Percentiles rank a stretch among this genome's conserved stretches.
Conservation (phyloP, 225 moss, liverwort and hornwort genomes). For the Thuidium tamariscinum region DNA sequence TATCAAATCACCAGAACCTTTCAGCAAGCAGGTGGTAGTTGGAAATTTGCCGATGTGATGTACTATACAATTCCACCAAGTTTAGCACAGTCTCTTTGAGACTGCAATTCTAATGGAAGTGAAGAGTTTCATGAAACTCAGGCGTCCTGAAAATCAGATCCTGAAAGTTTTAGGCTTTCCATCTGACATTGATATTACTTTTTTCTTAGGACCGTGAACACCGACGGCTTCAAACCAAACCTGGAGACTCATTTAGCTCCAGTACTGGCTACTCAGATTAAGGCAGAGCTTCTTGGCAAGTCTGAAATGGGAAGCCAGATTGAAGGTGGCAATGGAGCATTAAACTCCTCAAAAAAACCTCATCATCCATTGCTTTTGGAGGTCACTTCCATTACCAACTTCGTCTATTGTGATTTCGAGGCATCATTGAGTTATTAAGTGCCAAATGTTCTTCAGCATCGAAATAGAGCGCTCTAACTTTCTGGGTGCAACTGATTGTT, state of each 20-base stretch:
- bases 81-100: not conserved
- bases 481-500: not conserved
- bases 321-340: slow-evolving; percentile 59
- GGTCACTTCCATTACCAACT: slow-evolving; percentile 22
- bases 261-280: slow-evolving; percentile 74
- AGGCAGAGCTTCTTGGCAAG: slow-evolving; percentile 51
- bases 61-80: not conserved
- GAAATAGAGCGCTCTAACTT: not conserved
- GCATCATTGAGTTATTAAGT: not conserved
- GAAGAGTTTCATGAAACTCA: not conserved
- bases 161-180: not conserved
- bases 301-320: slow-evolving; percentile 20
- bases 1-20: not conserved
- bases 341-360: slow-evolving; percentile 55
- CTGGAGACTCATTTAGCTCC: slow-evolving; percentile 80
- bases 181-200: not conserved
- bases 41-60: not conserved
- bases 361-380: slow-evolving; percentile 76
- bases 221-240: slow-evolving; percentile 80
- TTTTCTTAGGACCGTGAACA: slow-evolving; percentile 47
- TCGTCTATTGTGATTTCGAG: not conserved
- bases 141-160: not conserved
- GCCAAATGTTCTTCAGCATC: not conserved
- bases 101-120: not conserved
- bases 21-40: not conserved